A percentile compares a stretch with the other conserved stretches of the same genome.
Evolutionary conservation across 2,329 filamentous ascomycete species (phyloP).

Genomic region (Neofusicoccum parvum): DNA sequence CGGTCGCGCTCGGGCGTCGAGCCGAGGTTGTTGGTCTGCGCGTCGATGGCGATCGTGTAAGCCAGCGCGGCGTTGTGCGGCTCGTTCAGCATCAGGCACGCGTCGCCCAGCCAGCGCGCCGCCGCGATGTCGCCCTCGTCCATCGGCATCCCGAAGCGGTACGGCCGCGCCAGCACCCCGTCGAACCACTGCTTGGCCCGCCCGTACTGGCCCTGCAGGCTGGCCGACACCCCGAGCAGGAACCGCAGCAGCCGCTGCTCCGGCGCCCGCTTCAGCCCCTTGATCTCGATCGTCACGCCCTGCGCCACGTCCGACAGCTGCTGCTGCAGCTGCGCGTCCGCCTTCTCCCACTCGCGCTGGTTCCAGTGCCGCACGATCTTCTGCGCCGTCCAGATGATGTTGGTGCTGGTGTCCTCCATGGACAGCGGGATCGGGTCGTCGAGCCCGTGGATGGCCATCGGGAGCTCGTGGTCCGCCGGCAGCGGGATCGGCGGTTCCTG

Average conservation of each 20-base stretch:
- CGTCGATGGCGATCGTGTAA: conserved; percentile 34
- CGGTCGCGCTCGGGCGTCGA: not conserved
- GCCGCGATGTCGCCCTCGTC: conserved; percentile 38
- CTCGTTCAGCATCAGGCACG: conserved; percentile 34
- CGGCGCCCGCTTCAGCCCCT: conserved; percentile 27
- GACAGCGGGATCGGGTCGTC: not conserved
- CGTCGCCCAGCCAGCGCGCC: conserved; percentile 37
- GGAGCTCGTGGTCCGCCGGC: not conserved
- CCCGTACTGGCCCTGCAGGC: conserved; percentile 31
- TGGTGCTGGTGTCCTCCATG: not conserved
- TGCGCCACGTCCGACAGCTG: conserved; percentile 32
- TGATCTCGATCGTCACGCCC: conserved; percentile 27
- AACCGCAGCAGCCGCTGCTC: conserved; percentile 32
- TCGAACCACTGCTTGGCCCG: conserved; percentile 35
- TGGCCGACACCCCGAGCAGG: conserved; percentile 33
- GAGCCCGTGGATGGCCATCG: not conserved
- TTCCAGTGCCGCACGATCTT: conserved; percentile 30
- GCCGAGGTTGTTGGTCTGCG: conserved; percentile 1
- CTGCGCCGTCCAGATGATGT: conserved; percentile 29
- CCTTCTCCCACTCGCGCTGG: conserved; percentile 27
- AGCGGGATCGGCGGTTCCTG: not conserved
- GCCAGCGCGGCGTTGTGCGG: conserved; percentile 33
- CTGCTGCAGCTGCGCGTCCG: conserved; percentile 28
- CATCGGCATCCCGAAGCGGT: conserved; percentile 26
- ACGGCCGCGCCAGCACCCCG: conserved; percentile 30